Percentiles rank a stretch among this genome's conserved stretches.
Evolutionary conservation across 2,329 filamentous ascomycete genomes (phyloP).

Genomic region (Chaetothyriales sp.): DNA sequence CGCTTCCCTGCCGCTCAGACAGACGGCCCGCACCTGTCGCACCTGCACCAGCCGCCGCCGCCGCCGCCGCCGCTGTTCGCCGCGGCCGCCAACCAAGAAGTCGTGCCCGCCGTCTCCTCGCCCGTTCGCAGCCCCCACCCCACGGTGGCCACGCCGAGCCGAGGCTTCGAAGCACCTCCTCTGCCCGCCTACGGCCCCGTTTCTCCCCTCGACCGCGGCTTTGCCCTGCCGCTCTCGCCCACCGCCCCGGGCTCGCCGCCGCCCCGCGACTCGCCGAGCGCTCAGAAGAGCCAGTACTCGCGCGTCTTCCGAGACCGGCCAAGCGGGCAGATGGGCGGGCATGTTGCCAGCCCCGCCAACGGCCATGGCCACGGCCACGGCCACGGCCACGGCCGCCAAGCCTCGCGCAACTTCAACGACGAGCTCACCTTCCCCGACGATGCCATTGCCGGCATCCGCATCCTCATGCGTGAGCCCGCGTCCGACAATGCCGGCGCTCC

Average conservation of each 20-base stretch:
- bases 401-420: slow-evolving; percentile 12
- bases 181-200: not conserved
- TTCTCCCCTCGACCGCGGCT: not conserved
- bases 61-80: not conserved
- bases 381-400: slow-evolving; percentile 12
- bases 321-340: not conserved
- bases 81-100: not conserved
- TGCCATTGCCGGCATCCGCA: slow-evolving; percentile 15
- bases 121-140: slow-evolving; percentile 25
- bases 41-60: not conserved
- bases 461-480: slow-evolving; percentile 14
- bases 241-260: too few relatives aligned
- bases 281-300: not conserved
- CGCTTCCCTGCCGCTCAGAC: slow-evolving; percentile 62
- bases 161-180: slow-evolving; percentile 13
- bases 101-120: not conserved
- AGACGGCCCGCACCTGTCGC: slow-evolving; percentile 42
- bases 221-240: not conserved
- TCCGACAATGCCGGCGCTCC: slow-evolving; percentile 2
- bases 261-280: not conserved
- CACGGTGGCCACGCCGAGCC: slow-evolving; percentile 20
- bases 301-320: not conserved
- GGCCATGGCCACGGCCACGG: too few relatives aligned
- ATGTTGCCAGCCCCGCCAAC: too few relatives aligned
- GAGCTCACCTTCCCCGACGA: slow-evolving; percentile 18